Percentiles rank a stretch among this genome's conserved stretches.
phyloP scores from a whole-genome alignment of 2,329 filamentous ascomycete species.

The Hypoxylon sp. region DNA sequence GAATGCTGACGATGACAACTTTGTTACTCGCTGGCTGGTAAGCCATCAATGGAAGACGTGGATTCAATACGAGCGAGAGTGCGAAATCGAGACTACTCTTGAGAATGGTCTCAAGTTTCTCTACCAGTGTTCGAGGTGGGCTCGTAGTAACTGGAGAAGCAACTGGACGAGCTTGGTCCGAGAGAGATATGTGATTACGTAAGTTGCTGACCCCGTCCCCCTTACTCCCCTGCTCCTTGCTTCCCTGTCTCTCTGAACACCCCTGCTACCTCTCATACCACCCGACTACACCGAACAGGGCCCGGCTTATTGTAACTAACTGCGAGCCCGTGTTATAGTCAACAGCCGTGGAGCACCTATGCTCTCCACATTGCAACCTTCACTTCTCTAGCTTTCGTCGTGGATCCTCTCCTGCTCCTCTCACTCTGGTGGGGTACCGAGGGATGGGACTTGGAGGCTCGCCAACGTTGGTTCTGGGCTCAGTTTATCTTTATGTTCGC shows the following conservation, averaged over 20 bases:
- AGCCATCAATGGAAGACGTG: slow-evolving; percentile 93
- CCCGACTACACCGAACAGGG: slow-evolving; percentile 45
- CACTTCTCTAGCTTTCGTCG: slow-evolving; percentile 85
- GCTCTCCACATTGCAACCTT: slow-evolving; percentile 93
- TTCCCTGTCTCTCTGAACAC: slow-evolving; percentile 4
- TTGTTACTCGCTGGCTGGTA: slow-evolving; percentile 96
- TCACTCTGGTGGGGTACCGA: slow-evolving; percentile 78
- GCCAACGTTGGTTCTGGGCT: slow-evolving; percentile 70
- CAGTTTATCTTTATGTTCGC: slow-evolving; percentile 81
- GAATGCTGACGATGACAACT: slow-evolving; percentile 98
- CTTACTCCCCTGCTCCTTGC: slow-evolving; percentile 8
- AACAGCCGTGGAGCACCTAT: slow-evolving; percentile 94
- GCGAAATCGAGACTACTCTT: slow-evolving; percentile 91
- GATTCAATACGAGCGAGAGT: slow-evolving; percentile 93
- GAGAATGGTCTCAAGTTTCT: slow-evolving; percentile 91
- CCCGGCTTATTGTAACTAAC: slow-evolving; percentile 41
- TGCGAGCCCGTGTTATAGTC: slow-evolving; percentile 65
- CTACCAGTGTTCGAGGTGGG: slow-evolving; percentile 94
- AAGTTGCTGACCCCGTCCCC: slow-evolving; percentile 62
- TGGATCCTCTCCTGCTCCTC: slow-evolving; percentile 80
- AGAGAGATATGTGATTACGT: slow-evolving; percentile 89
- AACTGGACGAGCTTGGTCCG: slow-evolving; percentile 91
- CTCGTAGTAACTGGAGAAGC: slow-evolving; percentile 97
- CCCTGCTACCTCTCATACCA: slow-evolving; percentile 28
- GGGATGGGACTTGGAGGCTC: slow-evolving; percentile 68